Evolutionary conservation across 805 yeast genomes (phyloP), one percentile per base, ranked within the genome.

Genomic region (Cyberlindnera mississippiensis): DNA sequence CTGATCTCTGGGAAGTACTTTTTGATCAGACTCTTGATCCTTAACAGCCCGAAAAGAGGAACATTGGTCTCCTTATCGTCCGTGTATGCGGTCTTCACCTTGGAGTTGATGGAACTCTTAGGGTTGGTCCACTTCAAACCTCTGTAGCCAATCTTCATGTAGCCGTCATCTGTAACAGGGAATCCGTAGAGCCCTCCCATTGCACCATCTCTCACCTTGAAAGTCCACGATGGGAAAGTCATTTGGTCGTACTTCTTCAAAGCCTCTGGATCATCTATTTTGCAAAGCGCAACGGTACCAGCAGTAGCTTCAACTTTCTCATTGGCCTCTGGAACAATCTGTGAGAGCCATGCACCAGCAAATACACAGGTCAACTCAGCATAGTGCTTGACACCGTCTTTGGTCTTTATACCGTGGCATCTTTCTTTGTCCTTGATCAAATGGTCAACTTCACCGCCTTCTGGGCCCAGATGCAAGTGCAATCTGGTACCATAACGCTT

Each of bases 71-170:
- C 63, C 10, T 44, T 35, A 6, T 41, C 50, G 3, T 44, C 50
- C 13, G 58, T 50, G 43, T 52, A 56, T 14, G 57, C 61, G 1
- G 64, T 60, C 38, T 53, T 56, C 2, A 53, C 52, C 32, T 49
- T 46, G 5, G 61, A 60, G 40, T 59, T 53, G 8, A 53, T 4
- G 5, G 29, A 36, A 17, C 32, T 44, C 6, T 15, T 24, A 12
- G 61, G 61, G 36, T 61, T 60, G n/a, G 51, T 48, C 59, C 62
- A 60, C 39, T 60, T 60, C 27, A 56, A 14, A n/a, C 63, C 63
- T 17, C 63, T 47, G 38, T 54, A 60, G 1, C 64, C 64, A 35
- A 61, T 50, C 42, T 61, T 61, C 44, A 61, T 24, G 15, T 50
- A 50, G 1, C 64, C 63, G 28, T 52, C 44, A 14, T 51, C 41